Percentiles rank a stretch among this genome's conserved stretches.
Evolutionary conservation across 2,329 filamentous ascomycete species (phyloP).

Genomic region (Ilyonectria destructans): DNA sequence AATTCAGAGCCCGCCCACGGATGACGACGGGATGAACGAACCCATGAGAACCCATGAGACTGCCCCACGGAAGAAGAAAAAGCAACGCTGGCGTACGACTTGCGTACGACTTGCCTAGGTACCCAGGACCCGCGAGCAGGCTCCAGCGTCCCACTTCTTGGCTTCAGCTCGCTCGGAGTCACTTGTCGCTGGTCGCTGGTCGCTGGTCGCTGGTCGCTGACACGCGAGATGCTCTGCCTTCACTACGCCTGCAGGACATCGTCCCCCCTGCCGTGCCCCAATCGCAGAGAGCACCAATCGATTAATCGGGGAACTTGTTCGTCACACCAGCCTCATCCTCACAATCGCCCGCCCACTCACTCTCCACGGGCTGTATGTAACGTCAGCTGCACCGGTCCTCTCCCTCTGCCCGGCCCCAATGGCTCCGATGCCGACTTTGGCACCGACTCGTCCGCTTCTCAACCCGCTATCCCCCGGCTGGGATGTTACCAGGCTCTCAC

Average conservation of each 20-base stretch:
- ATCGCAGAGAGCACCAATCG: constrained; percentile 19
- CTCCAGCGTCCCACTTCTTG: constrained; percentile 18
- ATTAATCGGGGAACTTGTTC: constrained; percentile 39
- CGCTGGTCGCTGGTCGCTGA: not conserved
- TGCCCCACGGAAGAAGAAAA: not conserved
- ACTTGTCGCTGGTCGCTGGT: not conserved
- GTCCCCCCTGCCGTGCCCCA: constrained; percentile 19
- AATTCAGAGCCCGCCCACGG: not conserved
- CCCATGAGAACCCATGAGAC: constrained; percentile 8
- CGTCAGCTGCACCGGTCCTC: constrained; percentile 39
- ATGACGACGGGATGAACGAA: constrained; percentile 30
- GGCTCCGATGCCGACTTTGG: constrained; percentile 19
- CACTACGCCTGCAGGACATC: constrained; percentile 36
- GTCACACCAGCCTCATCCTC: constrained; percentile 44
- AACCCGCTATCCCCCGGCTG: constrained; percentile 14
- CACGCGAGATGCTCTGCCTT: constrained; percentile 19
- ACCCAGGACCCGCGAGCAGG: not conserved
- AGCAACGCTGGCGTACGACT: not conserved
- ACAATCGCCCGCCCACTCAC: constrained; percentile 34
- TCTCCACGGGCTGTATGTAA: constrained; percentile 20
- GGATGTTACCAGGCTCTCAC: constrained; percentile 2
- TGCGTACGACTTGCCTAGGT: not conserved
- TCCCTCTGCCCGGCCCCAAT: constrained; percentile 17
- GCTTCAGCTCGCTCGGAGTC: constrained; percentile 7
- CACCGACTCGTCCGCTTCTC: constrained; percentile 24